Percentiles rank a stretch among this genome's conserved stretches.
These are phyloP conservation scores for Dunaliella primolecta DNA, from an alignment of 139 green algal species.

Conservation along the genomic window DNA sequence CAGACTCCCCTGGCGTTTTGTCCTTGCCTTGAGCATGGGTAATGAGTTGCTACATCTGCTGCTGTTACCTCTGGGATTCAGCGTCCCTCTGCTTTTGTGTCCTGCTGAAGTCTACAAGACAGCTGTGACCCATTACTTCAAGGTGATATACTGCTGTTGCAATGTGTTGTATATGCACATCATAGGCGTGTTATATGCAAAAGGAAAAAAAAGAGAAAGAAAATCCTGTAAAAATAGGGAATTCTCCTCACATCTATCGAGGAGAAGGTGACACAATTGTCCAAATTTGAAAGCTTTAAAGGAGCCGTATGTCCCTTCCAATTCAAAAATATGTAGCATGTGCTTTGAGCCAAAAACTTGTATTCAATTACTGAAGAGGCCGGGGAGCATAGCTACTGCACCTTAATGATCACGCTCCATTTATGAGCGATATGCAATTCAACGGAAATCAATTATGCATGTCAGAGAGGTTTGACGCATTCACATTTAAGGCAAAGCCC, in stretches of 20 bases:
- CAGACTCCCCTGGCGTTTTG: not conserved
- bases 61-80: not conserved
- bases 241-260: not conserved
- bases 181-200: not conserved
- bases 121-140: constrained; percentile 10
- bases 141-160: not conserved
- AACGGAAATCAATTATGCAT: no score
- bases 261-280: not conserved
- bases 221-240: no score
- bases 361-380: no score
- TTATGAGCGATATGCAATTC: no score
- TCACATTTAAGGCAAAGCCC: no score
- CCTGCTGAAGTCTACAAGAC: constrained; percentile 5
- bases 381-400: no score
- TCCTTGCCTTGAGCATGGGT: not conserved
- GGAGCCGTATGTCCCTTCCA: not conserved
- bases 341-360: no score
- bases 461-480: no score
- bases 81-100: not conserved
- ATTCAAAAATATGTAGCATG: not conserved
- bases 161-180: not conserved
- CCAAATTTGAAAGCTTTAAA: not conserved
- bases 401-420: no score
- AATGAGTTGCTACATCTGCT: not conserved
- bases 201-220: no score